Conservation (phyloP, 2,329 filamentous ascomycete genomes). For the Macrophomina phaseolina region DNA sequence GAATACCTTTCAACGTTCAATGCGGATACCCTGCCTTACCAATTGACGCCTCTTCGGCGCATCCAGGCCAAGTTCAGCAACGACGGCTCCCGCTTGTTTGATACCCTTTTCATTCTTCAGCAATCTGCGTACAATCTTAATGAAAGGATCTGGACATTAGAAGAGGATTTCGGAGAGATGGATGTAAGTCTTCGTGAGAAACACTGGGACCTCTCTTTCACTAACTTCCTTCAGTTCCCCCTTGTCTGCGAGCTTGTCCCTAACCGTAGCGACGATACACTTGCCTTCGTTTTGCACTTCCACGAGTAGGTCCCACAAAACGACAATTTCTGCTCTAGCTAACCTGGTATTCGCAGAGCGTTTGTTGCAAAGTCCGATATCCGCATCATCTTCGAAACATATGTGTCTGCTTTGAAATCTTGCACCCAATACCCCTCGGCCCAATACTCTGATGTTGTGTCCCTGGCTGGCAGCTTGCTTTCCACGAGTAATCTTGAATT, state of each 20-base stretch:
- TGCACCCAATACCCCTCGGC: conserved; percentile 34
- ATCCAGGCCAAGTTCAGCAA: conserved; percentile 64
- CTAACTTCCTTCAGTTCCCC: conserved; percentile 56
- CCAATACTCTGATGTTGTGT: conserved; percentile 34
- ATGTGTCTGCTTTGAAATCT: conserved; percentile 36
- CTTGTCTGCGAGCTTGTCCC: conserved; percentile 78
- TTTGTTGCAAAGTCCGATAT: conserved; percentile 39
- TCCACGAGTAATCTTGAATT: conserved; percentile 37
- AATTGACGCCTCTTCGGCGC: conserved; percentile 75
- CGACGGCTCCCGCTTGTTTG: conserved; percentile 68
- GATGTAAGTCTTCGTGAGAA: conserved; percentile 47
- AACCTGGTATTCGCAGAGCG: conserved; percentile 12
- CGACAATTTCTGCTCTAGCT: too few species aligned
- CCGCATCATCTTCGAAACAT: conserved; percentile 37
- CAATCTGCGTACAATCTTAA: conserved; percentile 58
- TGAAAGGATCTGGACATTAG: conserved; percentile 56
- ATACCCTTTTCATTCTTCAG: conserved; percentile 81
- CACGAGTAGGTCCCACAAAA: conserved; percentile 23
- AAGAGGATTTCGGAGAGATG: conserved; percentile 66
- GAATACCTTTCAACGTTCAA: conserved; percentile 67
- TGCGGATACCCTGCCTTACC: conserved; percentile 66
- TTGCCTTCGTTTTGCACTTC: conserved; percentile 69
- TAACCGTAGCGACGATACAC: conserved; percentile 54
- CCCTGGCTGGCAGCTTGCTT: conserved; percentile 34
- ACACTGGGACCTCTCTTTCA: conserved; percentile 26